These are phyloP conservation scores for Cryptosporidium muris DNA, from an alignment of 169 alveolate genomes.

Conservation along the genomic window DNA sequence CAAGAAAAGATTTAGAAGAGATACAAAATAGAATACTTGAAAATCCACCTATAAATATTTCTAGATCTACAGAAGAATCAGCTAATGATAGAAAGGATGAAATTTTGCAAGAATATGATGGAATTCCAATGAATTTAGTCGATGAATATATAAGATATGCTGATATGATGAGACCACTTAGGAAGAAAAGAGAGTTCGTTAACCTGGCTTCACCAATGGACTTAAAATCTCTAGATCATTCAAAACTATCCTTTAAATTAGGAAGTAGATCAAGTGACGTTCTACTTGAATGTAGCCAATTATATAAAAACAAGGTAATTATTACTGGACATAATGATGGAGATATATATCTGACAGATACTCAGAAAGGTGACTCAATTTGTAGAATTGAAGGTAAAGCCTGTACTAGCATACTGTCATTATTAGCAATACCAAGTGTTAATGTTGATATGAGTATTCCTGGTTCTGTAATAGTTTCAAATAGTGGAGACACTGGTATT, in stretches of 20 bases:
- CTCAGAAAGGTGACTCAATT: not conserved
- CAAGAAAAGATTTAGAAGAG: slow-evolving; percentile 83
- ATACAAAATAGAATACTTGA: slow-evolving; percentile 78
- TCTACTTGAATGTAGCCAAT: no score
- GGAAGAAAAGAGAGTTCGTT: slow-evolving; percentile 72
- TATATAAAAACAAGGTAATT: not conserved
- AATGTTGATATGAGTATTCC: not conserved
- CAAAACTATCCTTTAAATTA: not conserved
- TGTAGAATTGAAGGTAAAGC: not conserved
- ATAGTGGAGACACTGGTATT: no score
- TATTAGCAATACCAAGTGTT: not conserved
- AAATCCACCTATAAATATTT: not conserved
- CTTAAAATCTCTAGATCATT: slow-evolving; percentile 17
- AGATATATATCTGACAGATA: slow-evolving; percentile 16
- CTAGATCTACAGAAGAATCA: slow-evolving; percentile 5
- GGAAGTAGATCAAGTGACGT: not conserved
- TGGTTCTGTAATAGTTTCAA: not conserved
- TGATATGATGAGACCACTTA: slow-evolving; percentile 70
- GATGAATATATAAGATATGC: slow-evolving; percentile 71
- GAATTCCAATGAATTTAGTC: slow-evolving; percentile 66
- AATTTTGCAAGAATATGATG: slow-evolving; percentile 54
- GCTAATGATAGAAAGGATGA: slow-evolving; percentile 54
- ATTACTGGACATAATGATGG: slow-evolving; percentile 42
- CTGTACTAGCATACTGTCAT: not conserved
- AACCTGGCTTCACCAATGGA: slow-evolving; percentile 56